phyloP scores from a whole-genome alignment of 2,329 filamentous ascomycete species.

The Paraconiothyrium sp. region DNA sequence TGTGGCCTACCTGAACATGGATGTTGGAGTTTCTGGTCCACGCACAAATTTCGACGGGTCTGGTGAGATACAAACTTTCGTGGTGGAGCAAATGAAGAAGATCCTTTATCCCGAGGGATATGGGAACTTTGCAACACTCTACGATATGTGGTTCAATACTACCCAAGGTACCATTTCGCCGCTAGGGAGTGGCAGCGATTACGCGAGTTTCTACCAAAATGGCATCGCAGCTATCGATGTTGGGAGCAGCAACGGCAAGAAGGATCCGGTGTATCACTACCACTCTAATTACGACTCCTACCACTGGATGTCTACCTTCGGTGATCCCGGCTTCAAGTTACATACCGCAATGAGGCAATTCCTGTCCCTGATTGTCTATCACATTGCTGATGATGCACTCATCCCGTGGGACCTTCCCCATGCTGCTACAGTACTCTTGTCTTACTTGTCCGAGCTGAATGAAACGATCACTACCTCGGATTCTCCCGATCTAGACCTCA shows the following conservation, averaged over 20 bases:
- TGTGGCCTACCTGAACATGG: constrained; percentile 34
- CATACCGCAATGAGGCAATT: constrained; percentile 34
- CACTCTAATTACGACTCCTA: constrained; percentile 36
- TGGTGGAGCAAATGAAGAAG: constrained; percentile 34
- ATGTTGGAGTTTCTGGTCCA: constrained; percentile 31
- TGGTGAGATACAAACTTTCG: constrained; percentile 32
- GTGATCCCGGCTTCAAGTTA: constrained; percentile 31
- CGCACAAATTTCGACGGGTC: constrained; percentile 25
- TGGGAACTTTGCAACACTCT: constrained; percentile 42
- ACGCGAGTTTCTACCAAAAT: constrained; percentile 52
- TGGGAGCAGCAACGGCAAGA: constrained; percentile 24
- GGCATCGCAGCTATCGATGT: constrained; percentile 43
- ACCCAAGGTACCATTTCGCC: constrained; percentile 44
- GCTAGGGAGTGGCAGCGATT: constrained; percentile 54
- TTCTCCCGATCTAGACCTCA: constrained; percentile 24
- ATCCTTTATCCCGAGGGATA: constrained; percentile 29
- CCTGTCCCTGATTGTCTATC: constrained; percentile 29
- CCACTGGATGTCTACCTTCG: constrained; percentile 33
- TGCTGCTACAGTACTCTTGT: constrained; percentile 26
- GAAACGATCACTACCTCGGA: constrained; percentile 22
- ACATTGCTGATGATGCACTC: constrained; percentile 29
- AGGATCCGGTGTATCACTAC: constrained; percentile 36
- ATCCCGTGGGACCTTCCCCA: constrained; percentile 33
- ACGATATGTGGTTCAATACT: constrained; percentile 50
- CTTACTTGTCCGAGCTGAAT: constrained; percentile 32